Evolutionary conservation across 352 stramenopile species (phyloP), one percentile per base, ranked within the genome.

Genomic region (Globisporangium middletonii): DNA sequence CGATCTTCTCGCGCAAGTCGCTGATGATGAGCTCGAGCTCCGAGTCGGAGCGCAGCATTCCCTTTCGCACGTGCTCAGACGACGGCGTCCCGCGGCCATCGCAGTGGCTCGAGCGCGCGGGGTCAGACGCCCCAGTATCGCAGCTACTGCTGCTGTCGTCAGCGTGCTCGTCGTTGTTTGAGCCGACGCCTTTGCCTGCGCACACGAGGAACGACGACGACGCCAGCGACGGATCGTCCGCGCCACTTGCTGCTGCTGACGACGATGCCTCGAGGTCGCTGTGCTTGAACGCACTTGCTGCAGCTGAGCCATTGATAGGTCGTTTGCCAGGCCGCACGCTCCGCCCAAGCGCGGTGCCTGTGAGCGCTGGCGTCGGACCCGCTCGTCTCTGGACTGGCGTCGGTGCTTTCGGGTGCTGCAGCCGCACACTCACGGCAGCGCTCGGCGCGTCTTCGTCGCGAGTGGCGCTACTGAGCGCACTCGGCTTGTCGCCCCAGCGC

Each of bases 1-100:
- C 71, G 46, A 89, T 77, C 56, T 83, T 69, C 47, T 78, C 73
- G 1, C 77, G 69, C 33, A 89, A 55, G 23, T 87, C 77, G 27
- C 63, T 73, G 54, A 89, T 89, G 46, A 88, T 89, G 8, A 73
- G 65, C 50, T 89, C 79, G 11, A 89, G 52, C 48, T 86, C 79
- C 41, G 81, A 83, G 55, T 89, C 75, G 0, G 75, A 73, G 2
- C 73, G 71, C 37, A 66, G 61, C 2, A 78, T 33, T 30, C n/a
- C 12, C 38, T 64, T 64, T 18, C 45, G 59, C 8, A 18, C 15
- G n/a, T n/a, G 35, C 6, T 64, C 35, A 2, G 18, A 30, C 5
- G 27, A 2, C 13, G 26, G 13, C 13, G 6, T 11, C 0, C 26
- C 5, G 12, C 33, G 33, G 33, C 33, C 33, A 38, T 38, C 33